phyloP scores from a whole-genome alignment of 2,329 filamentous ascomycete genomes.

The Penicillium sp. region DNA sequence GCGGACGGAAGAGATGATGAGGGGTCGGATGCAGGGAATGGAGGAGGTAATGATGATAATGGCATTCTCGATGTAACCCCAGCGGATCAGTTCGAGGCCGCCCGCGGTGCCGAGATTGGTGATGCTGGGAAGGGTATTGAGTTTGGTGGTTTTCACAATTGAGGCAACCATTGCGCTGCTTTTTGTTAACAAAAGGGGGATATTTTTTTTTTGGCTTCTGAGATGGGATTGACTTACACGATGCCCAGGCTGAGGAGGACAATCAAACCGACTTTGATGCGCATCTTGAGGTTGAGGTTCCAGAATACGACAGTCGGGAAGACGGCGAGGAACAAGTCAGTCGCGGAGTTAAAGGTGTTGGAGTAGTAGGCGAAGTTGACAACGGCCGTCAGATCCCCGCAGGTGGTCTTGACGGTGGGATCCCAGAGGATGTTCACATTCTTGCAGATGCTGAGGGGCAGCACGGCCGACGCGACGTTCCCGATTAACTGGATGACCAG shows the following conservation, averaged over 20 bases:
- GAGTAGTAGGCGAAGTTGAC: constrained; percentile 32
- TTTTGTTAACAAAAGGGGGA: not conserved
- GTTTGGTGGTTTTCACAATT: constrained; percentile 32
- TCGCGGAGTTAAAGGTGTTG: constrained; percentile 29
- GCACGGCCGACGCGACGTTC: constrained; percentile 26
- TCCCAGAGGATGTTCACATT: constrained; percentile 26
- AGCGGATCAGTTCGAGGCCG: constrained; percentile 28
- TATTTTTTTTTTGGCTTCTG: too few species aligned
- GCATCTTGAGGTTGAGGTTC: constrained; percentile 29
- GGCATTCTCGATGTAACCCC: constrained; percentile 29
- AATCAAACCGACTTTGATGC: constrained; percentile 30
- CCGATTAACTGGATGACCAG: constrained; percentile 25
- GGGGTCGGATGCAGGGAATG: constrained; percentile 30
- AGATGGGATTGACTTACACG: constrained; percentile 15
- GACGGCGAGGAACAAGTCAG: constrained; percentile 29
- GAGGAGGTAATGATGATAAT: constrained; percentile 34
- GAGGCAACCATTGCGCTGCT: constrained; percentile 32
- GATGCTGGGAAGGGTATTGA: constrained; percentile 24
- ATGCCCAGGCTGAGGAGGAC: constrained; percentile 27
- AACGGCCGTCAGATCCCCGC: constrained; percentile 19
- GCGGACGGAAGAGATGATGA: constrained; percentile 31
- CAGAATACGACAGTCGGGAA: constrained; percentile 31
- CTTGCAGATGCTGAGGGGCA: constrained; percentile 29
- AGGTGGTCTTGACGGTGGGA: constrained; percentile 22
- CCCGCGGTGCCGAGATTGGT: constrained; percentile 27